Conservation (phyloP, 495 filamentous ascomycete genomes). For the Daldinia bambusicola region DNA sequence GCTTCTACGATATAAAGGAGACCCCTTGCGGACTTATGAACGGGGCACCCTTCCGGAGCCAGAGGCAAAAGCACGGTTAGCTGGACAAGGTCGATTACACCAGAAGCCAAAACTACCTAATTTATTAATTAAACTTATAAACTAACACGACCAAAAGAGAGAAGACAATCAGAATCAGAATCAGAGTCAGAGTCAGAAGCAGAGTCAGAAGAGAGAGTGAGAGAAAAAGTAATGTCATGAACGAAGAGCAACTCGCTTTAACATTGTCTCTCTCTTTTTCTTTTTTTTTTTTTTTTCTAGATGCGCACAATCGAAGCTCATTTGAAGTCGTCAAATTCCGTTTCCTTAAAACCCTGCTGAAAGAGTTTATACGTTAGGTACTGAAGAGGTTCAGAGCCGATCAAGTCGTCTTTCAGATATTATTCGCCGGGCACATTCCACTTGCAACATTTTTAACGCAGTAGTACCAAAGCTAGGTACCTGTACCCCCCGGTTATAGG, state of each 20-base stretch:
- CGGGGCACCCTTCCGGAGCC: constrained; percentile 40
- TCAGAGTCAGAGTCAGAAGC: background rate
- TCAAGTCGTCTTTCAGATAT: constrained; percentile 24
- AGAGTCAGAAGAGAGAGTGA: background rate
- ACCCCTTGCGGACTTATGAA: constrained; percentile 42
- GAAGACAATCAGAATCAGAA: background rate
- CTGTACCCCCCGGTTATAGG: constrained; percentile 33
- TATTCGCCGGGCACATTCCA: constrained; percentile 24
- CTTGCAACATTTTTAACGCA: constrained; percentile 16
- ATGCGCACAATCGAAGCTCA: constrained; percentile 18
- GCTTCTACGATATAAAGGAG: constrained; percentile 11
- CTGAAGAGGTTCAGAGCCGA: constrained; percentile 11
- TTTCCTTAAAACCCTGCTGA: background rate
- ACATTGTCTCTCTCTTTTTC: constrained; percentile 3
- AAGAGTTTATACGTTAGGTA: background rate
- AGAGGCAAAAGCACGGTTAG: constrained; percentile 35
- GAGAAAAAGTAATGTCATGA: constrained; percentile 13
- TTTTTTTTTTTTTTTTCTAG: background rate
- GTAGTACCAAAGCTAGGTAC: constrained; percentile 35
- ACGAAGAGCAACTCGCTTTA: constrained; percentile 17
- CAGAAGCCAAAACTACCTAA: constrained; percentile 34
- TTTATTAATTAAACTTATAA: constrained; percentile 4
- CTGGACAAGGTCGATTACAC: constrained; percentile 14
- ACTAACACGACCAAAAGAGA: constrained; percentile 5
- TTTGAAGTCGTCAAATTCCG: constrained; percentile 14